phyloP scores from a whole-genome alignment of 305 asterid genomes.

The Fraxinus albicans region DNA sequence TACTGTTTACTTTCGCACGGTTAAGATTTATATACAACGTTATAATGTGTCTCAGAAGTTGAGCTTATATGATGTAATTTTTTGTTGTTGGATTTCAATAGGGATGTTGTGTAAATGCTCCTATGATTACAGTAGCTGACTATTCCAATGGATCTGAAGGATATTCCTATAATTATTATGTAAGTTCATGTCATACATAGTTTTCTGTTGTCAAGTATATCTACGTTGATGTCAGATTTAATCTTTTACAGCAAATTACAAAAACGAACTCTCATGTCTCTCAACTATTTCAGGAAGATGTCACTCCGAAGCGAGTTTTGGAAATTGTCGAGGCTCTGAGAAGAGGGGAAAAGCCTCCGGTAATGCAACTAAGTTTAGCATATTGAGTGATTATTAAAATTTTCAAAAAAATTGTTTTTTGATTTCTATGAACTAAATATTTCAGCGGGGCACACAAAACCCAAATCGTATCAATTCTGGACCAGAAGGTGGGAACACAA shows the following conservation, averaged over 20 bases:
- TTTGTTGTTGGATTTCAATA: constrained; percentile 11
- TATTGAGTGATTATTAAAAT: background rate
- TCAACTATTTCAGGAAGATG: constrained; percentile 72
- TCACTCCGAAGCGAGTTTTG: constrained; percentile 77
- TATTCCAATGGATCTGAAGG: constrained; percentile 96
- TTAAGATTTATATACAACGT: background rate
- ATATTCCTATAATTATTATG: constrained; percentile 78
- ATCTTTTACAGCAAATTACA: background rate
- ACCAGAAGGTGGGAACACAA: constrained; percentile 89
- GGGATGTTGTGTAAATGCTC: constrained; percentile 99
- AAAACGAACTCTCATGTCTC: background rate
- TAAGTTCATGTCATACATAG: constrained; percentile 33
- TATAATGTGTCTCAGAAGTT: background rate
- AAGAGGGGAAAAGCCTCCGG: constrained; percentile 96
- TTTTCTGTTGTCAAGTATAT: background rate
- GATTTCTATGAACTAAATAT: constrained; percentile 5
- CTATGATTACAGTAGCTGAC: constrained; percentile 97
- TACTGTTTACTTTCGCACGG: background rate
- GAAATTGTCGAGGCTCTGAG: constrained; percentile 92
- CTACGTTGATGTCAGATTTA: background rate
- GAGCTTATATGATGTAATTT: background rate
- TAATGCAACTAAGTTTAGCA: constrained; percentile 33
- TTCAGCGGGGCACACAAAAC: constrained; percentile 93
- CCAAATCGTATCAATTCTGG: constrained; percentile 71
- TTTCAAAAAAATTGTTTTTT: background rate